Percentiles rank a stretch among this genome's conserved stretches.
phyloP scores from a whole-genome alignment of 2,329 filamentous ascomycete species.

The Aspergillus proliferans region DNA sequence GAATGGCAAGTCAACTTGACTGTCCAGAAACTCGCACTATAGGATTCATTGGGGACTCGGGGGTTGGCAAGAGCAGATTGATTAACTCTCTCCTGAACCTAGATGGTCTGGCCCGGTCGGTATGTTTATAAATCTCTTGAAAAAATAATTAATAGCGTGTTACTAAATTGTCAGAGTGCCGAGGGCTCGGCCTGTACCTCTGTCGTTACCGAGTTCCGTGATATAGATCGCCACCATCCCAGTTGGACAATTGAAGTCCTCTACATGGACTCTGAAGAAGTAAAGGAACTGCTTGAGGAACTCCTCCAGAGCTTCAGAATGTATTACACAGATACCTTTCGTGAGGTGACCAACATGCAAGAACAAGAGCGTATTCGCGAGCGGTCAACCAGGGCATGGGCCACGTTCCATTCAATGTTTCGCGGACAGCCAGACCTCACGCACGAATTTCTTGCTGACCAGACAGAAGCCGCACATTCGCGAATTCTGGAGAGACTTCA shows the following conservation, averaged over 20 bases:
- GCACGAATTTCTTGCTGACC: conserved; percentile 9
- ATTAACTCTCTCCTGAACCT: conserved; percentile 6
- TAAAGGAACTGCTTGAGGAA: conserved; percentile 12
- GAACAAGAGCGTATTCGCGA: conserved; percentile 6
- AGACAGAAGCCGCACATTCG: conserved; percentile 1
- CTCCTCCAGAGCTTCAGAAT: conserved; percentile 7
- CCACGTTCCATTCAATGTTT: conserved; percentile 14
- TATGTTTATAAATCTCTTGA: background rate
- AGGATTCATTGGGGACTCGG: conserved; percentile 8
- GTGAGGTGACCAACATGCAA: conserved; percentile 1
- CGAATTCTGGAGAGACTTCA: conserved; percentile 5
- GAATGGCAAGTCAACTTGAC: background rate
- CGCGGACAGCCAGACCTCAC: conserved; percentile 4
- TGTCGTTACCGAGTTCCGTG: conserved; percentile 14
- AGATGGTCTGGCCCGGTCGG: conserved; percentile 2
- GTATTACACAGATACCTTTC: conserved; percentile 4
- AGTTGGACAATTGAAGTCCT: conserved; percentile 11
- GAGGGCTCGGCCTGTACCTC: conserved; percentile 13
- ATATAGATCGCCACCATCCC: conserved; percentile 5
- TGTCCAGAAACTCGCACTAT: conserved; percentile 3
- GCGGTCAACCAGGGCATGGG: conserved; percentile 5
- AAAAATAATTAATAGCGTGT: background rate
- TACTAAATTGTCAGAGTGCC: conserved; percentile 5
- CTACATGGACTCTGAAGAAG: conserved; percentile 10
- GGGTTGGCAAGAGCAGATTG: conserved; percentile 9